Percentiles rank a stretch among this genome's conserved stretches.
Conservation (phyloP, 2,329 filamentous ascomycete species). For the Zymoseptoria pseudotritici region DNA sequence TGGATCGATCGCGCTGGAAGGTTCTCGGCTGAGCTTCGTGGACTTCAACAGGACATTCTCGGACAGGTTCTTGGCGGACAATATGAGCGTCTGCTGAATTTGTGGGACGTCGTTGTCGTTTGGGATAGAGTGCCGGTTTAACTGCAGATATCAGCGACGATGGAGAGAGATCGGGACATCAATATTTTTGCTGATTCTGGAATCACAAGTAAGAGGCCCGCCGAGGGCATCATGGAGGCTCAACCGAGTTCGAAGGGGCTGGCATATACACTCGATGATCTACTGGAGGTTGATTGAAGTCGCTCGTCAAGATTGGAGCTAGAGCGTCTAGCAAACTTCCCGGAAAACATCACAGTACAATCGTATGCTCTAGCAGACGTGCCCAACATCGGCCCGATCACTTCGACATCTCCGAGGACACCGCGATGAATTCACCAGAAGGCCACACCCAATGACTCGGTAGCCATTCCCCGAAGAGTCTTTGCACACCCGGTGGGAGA, state of each 20-base stretch:
- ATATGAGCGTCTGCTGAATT: background rate
- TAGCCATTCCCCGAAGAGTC: background rate
- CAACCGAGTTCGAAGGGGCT: background rate
- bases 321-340: background rate
- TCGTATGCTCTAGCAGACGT: background rate
- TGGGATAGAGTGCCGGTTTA: background rate
- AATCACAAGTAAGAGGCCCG: background rate
- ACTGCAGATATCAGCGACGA: background rate
- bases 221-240: background rate
- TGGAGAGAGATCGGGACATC: too few relatives aligned
- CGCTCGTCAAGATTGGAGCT: background rate
- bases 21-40: background rate
- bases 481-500: background rate
- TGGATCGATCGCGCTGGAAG: background rate
- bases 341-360: background rate
- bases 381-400: too few relatives aligned
- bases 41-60: background rate
- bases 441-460: background rate
- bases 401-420: too few relatives aligned
- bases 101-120: background rate
- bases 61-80: background rate
- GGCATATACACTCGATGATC: background rate
- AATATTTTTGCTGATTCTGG: background rate
- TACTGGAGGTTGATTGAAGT: background rate
- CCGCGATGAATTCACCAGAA: background rate